Base-by-base conservation (phyloP, 1,139 yeast genomes). In the Zygoascus meyerae region DNA sequence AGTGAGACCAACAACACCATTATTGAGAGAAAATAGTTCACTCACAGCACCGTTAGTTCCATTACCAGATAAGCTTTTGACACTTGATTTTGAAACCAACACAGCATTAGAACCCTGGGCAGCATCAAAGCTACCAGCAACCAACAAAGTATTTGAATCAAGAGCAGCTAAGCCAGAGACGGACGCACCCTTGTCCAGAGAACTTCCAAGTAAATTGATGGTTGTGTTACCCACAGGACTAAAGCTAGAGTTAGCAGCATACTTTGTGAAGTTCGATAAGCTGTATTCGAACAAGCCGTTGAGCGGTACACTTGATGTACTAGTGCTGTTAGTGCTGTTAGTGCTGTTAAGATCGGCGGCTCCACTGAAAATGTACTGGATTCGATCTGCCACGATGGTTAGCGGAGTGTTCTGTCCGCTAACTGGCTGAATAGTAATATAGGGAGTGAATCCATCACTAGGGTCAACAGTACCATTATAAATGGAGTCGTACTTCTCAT, bases 221-320 rank as follows among this genome's bases (percentile, higher is more conserved):
- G 85, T 68, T 0, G 94, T 79, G 58, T 84, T 79, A 0, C 89
- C 86, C 40, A 86, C 77, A 48, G 72, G 74, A 62, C 68, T 34
- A 55, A 56, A 21, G 59, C 68, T 48, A 51, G 67, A 49, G 51
- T 70, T 66, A 9, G 64, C 57, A 2, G 62, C 58, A 18, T 63
- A 61, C 11, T 62, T 54, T 0, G 92, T 69, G 61, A 85, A 86
- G 62, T 89, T 87, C 2, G 77, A 68, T 42, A 81, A 68, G 0
- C 87, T 80, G 65, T 83, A 92, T 65, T 92, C 97, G 62, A 90
- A 86, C 37, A 92, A 59, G 2, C 95, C 94, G 61, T 84, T 83
- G 47, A 89, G 60, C 5, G 37, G 71, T 55, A 47, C 66, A 56
- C 5, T 67, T 52, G 42, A 38, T 6, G 36, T 40, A 1, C 72